Percentiles rank a stretch among this genome's conserved stretches.
phyloP scores from a whole-genome alignment of 2,329 filamentous ascomycete genomes.

The Talaromyces sp. region DNA sequence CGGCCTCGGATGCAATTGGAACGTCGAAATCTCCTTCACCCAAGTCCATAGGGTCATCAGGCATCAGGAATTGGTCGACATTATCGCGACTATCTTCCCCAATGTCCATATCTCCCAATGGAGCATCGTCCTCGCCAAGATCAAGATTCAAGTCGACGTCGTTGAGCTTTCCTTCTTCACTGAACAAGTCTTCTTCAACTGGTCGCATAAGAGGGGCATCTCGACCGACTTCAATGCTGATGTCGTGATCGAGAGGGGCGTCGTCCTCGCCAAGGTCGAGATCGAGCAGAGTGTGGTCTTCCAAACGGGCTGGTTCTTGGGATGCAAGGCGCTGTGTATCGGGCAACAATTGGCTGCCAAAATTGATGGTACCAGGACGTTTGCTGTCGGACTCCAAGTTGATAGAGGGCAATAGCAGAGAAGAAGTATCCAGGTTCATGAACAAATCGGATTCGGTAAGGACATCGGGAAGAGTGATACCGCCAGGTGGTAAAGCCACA shows the following conservation, averaged over 20 bases:
- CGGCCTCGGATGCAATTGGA: slow-evolving; percentile 38
- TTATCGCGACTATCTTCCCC: slow-evolving; percentile 49
- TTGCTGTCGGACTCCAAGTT: slow-evolving; percentile 37
- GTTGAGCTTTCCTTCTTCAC: slow-evolving; percentile 63
- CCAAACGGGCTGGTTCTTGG: slow-evolving; percentile 53
- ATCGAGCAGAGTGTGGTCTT: slow-evolving; percentile 70
- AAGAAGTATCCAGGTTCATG: slow-evolving; percentile 76
- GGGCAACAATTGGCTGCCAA: slow-evolving; percentile 76
- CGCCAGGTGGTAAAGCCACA: slow-evolving; percentile 74
- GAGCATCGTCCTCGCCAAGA: slow-evolving; percentile 46
- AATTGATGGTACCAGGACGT: slow-evolving; percentile 46
- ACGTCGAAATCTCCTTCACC: slow-evolving; percentile 55
- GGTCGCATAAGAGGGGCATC: slow-evolving; percentile 68
- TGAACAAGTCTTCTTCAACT: slow-evolving; percentile 53
- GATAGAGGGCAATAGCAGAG: slow-evolving; percentile 73
- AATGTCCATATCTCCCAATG: slow-evolving; percentile 39
- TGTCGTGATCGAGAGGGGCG: slow-evolving; percentile 63
- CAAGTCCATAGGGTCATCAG: slow-evolving; percentile 53
- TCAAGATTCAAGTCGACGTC: slow-evolving; percentile 53
- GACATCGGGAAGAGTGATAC: slow-evolving; percentile 83
- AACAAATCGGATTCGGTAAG: slow-evolving; percentile 92
- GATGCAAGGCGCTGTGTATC: slow-evolving; percentile 49
- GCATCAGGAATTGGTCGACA: slow-evolving; percentile 55
- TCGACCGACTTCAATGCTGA: slow-evolving; percentile 85
- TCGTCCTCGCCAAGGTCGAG: slow-evolving; percentile 65